phyloP scores from a whole-genome alignment of 1,284 basidiomycete genomes.

The Ustilago cynodontis region DNA sequence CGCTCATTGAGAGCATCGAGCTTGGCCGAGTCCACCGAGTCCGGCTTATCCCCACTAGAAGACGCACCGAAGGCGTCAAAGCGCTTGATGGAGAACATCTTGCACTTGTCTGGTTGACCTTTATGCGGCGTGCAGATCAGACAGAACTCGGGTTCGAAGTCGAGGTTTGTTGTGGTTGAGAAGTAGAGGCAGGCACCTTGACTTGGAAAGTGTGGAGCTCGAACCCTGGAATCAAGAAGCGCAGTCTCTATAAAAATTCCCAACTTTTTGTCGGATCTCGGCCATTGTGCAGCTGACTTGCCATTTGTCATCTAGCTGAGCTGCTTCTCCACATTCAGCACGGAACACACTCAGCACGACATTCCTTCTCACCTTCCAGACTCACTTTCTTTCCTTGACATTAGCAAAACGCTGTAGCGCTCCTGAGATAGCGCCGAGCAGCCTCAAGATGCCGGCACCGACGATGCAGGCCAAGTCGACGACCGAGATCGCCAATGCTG shows the following conservation, averaged over 20 bases:
- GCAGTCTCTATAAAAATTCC: conserved; percentile 8
- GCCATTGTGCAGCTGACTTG: conserved; percentile 11
- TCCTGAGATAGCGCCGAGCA: neutral
- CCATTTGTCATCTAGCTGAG: neutral
- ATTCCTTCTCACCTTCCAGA: neutral
- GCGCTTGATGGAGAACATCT: conserved; percentile 58
- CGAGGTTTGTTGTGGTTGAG: neutral
- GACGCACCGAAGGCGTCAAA: conserved; percentile 47
- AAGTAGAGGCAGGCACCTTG: neutral
- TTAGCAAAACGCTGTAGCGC: neutral
- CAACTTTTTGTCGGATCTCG: conserved; percentile 5
- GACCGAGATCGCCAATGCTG: conserved; percentile 46
- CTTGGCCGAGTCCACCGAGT: conserved; percentile 32
- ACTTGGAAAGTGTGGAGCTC: conserved; percentile 11
- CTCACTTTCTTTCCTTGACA: neutral
- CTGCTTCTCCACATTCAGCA: conserved; percentile 7
- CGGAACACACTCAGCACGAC: conserved; percentile 6
- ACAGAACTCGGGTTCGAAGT: neutral
- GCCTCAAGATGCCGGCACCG: conserved; percentile 30
- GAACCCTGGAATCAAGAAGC: conserved; percentile 18
- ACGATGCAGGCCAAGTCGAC: conserved; percentile 42
- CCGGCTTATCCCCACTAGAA: conserved; percentile 9
- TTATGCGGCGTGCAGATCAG: neutral
- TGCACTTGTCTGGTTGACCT: neutral
- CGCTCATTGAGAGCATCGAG: conserved; percentile 55